Evolutionary conservation across 192 early-diverging fungal genomes (phyloP), one percentile per base, ranked within the genome.

Genomic region (Rhizoclosmatium sp.): DNA sequence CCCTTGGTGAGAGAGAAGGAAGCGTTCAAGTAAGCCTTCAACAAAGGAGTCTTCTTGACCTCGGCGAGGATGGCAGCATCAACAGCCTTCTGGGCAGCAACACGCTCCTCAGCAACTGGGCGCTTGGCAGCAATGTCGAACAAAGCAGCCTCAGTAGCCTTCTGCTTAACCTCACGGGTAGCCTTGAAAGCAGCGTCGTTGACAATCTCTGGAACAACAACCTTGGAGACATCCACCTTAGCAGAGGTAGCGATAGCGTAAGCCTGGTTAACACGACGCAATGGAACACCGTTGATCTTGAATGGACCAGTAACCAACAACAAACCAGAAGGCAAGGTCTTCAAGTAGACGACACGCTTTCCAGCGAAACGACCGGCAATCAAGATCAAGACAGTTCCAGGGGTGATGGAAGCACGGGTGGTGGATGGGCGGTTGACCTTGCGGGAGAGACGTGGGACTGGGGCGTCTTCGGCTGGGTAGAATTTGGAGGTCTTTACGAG

Each of bases 161-260:
- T 91, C 78, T 90, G 89, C 87, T 92, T 94, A 79, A 86, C 80
- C 65, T 85, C 89, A 85, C 92, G 89, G 82, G 90, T 88, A 80
- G 87, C 85, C 88, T 94, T 94, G 90, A 99, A 99, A 93, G 95
- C 97, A 65, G 87, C 91, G 86, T 99, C 98, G 91, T 92, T 90
- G 86, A 98, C 91, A 92, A 95, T 92, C 78, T 82, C 92, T 68
- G 91, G 91, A 75, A 93, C 90, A 82, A 90, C 87, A 84, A 92
- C 89, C 77, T 86, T 86, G 75, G 92, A 88, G 69, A 99, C 67
- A 82, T 99, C 95, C 70, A 99, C 82, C 91, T 97, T 98, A 92
- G 98, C 98, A 82, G 98, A 98, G 83, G 97, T 99, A 82, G 97
- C 97, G 86, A 98, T 93, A 81, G 96, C 98, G 89, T 97, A 99